Evolutionary conservation across 805 yeast genomes (phyloP).

Genomic region (Lipomyces orientalis): DNA sequence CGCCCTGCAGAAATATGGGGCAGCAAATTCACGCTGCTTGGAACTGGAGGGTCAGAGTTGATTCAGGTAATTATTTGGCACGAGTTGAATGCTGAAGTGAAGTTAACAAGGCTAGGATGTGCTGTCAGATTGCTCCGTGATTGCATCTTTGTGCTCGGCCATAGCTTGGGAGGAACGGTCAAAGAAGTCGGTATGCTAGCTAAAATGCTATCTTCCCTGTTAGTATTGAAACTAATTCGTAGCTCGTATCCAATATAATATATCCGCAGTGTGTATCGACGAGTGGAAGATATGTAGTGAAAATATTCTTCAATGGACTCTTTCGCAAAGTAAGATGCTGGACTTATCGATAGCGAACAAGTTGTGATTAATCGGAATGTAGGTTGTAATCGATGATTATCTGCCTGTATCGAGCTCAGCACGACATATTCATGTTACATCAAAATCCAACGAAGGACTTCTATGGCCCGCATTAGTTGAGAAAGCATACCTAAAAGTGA

Average conservation of each 20-base stretch:
- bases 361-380: not conserved
- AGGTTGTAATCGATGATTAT: slow-evolving; percentile 52
- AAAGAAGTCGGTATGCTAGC: slow-evolving; percentile 13
- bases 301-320: slow-evolving; percentile 60
- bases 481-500: slow-evolving; percentile 69
- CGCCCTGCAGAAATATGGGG: slow-evolving; percentile 32
- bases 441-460: slow-evolving; percentile 46
- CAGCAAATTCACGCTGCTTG: slow-evolving; percentile 12
- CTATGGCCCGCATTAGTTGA: slow-evolving; percentile 76
- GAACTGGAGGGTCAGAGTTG: slow-evolving; percentile 24
- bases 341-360: not conserved
- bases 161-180: slow-evolving; percentile 42
- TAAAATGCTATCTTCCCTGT: not conserved
- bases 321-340: slow-evolving; percentile 47
- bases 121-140: slow-evolving; percentile 74
- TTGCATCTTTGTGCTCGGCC: slow-evolving; percentile 66
- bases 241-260: slow-evolving; percentile 37
- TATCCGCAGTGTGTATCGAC: slow-evolving; percentile 40
- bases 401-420: slow-evolving; percentile 49
- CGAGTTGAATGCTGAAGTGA: not conserved
- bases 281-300: slow-evolving; percentile 49
- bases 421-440: slow-evolving; percentile 44
- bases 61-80: slow-evolving; percentile 20
- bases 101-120: slow-evolving; percentile 36
- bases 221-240: not conserved